These are phyloP conservation scores for Sugiyamaella americana DNA, from an alignment of 805 yeast genomes.

Conservation along the genomic window DNA sequence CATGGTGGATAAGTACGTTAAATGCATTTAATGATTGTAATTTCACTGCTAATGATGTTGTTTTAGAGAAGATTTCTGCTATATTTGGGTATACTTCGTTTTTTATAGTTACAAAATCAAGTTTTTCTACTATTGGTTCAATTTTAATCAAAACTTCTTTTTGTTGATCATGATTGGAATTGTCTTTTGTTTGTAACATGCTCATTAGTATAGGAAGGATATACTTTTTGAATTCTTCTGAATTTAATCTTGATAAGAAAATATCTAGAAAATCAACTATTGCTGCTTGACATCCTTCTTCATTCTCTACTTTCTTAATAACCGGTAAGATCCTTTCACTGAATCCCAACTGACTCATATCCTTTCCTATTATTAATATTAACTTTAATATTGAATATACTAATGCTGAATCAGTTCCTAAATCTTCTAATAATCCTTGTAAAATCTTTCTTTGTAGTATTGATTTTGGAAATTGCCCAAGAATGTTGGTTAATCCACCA, in stretches of 20 bases:
- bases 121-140: slow-evolving; percentile 37
- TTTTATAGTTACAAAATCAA: slow-evolving; percentile 67
- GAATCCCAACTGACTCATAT: slow-evolving; percentile 71
- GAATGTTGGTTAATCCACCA: slow-evolving; percentile 50
- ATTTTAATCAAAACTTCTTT: slow-evolving; percentile 45
- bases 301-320: slow-evolving; percentile 34
- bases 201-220: slow-evolving; percentile 41
- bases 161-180: slow-evolving; percentile 40
- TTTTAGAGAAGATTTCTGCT: slow-evolving; percentile 69
- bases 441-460: slow-evolving; percentile 63
- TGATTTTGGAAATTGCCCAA: slow-evolving; percentile 53
- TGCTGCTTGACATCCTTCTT: slow-evolving; percentile 39
- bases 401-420: slow-evolving; percentile 37
- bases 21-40: slow-evolving; percentile 59
- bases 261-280: slow-evolving; percentile 44
- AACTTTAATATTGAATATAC: slow-evolving; percentile 47
- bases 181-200: slow-evolving; percentile 24
- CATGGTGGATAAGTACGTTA: slow-evolving; percentile 42
- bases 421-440: slow-evolving; percentile 55
- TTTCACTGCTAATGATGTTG: slow-evolving; percentile 78
- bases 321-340: slow-evolving; percentile 58
- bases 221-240: slow-evolving; percentile 44
- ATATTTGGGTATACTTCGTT: slow-evolving; percentile 69
- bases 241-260: slow-evolving; percentile 45
- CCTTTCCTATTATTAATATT: slow-evolving; percentile 55